Evolutionary conservation across 108 stramenopile genomes (phyloP).

Genomic region (Cyclotella distinguenda): DNA sequence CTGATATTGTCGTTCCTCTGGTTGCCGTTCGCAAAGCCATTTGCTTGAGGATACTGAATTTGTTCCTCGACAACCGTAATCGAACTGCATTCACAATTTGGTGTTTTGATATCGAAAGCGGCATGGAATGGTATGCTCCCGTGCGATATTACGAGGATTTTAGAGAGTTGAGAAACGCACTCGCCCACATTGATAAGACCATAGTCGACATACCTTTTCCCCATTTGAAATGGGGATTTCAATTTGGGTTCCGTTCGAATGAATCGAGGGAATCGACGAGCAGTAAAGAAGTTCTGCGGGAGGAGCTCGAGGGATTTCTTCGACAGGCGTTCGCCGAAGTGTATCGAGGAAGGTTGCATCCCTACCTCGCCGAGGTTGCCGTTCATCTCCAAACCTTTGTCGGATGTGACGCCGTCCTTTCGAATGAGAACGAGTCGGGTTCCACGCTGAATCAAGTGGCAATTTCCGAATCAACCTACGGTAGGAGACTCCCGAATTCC

Average conservation of each 20-base stretch:
- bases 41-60: constrained; percentile 74
- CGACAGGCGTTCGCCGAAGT: constrained; percentile 55
- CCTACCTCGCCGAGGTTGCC: constrained; percentile 66
- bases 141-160: constrained; percentile 80
- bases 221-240: constrained; percentile 24
- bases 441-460: constrained; percentile 43
- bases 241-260: constrained; percentile 27
- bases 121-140: constrained; percentile 85
- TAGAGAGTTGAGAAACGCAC: constrained; percentile 60
- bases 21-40: constrained; percentile 76
- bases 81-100: constrained; percentile 80
- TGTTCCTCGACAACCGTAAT: constrained; percentile 58
- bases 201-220: constrained; percentile 68
- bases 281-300: constrained; percentile 46
- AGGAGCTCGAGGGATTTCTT: constrained; percentile 70
- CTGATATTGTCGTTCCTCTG: constrained; percentile 61
- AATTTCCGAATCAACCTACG: constrained; percentile 38
- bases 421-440: constrained; percentile 9
- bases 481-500: constrained; percentile 22
- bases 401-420: constrained; percentile 56
- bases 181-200: constrained; percentile 39
- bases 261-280: constrained; percentile 43
- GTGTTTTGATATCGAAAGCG: constrained; percentile 79
- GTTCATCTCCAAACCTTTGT: constrained; percentile 85
- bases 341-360: constrained; percentile 60